These are phyloP conservation scores for Coemansia sp. DNA, from an alignment of 371 early-diverging fungal genomes.

Conservation along the genomic window DNA sequence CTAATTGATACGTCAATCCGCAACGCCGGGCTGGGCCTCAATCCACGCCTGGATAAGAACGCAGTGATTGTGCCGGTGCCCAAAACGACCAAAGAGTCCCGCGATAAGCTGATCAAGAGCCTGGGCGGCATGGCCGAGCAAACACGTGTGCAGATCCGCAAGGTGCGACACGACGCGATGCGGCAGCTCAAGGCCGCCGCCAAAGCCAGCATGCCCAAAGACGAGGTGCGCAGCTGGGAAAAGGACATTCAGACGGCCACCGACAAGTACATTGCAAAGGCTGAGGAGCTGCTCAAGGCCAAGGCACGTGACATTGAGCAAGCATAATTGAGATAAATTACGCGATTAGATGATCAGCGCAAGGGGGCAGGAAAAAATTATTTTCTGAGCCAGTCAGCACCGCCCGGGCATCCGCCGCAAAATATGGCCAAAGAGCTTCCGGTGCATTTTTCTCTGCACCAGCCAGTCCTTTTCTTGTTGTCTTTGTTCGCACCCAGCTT, in stretches of 20 bases:
- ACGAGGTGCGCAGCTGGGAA: conserved; percentile 63
- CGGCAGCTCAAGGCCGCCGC: conserved; percentile 70
- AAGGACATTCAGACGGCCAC: conserved; percentile 74
- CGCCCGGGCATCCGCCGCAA: background rate
- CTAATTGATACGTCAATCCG: conserved; percentile 83
- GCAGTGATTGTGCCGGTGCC: conserved; percentile 82
- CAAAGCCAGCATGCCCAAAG: conserved; percentile 60
- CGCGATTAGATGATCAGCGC: background rate
- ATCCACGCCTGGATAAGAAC: conserved; percentile 74
- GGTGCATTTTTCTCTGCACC: background rate
- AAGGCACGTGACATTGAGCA: conserved; percentile 72
- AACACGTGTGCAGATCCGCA: conserved; percentile 65
- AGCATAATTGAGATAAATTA: background rate
- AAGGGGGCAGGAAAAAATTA: conserved; percentile 11
- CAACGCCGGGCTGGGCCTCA: conserved; percentile 75
- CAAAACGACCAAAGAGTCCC: conserved; percentile 81
- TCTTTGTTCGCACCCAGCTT: background rate
- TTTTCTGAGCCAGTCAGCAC: conserved; percentile 1
- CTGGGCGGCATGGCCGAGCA: conserved; percentile 69
- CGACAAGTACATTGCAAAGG: conserved; percentile 67
- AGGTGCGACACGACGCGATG: conserved; percentile 72
- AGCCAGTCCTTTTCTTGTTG: background rate
- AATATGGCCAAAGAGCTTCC: background rate
- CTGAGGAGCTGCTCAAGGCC: conserved; percentile 67
- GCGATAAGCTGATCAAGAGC: conserved; percentile 73